phyloP scores from a whole-genome alignment of 768 basidiomycete species.

The Lyophyllum semitale region DNA sequence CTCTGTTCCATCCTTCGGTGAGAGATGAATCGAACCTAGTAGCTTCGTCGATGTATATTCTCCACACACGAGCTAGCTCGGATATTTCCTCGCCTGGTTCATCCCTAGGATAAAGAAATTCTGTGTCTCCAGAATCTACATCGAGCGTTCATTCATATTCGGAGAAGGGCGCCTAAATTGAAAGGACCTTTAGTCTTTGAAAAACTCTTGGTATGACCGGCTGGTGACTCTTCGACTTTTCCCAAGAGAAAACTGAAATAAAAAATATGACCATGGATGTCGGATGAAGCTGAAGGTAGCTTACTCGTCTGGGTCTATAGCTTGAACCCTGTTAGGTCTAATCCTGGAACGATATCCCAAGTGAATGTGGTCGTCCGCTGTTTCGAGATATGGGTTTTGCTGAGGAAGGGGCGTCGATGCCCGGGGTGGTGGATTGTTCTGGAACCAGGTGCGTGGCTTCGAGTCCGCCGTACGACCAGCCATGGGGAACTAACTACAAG shows the following conservation, averaged over 20 bases:
- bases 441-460: not conserved
- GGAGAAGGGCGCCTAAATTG: not conserved
- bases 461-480: too few species aligned
- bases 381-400: slow-evolving; percentile 6
- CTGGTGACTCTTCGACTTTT: not conserved
- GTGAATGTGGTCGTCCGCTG: not conserved
- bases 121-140: not conserved
- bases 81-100: slow-evolving; percentile 35
- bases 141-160: not conserved
- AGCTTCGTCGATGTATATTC: slow-evolving; percentile 44
- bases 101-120: slow-evolving; percentile 15
- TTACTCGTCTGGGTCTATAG: slow-evolving; percentile 9
- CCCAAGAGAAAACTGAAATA: not conserved
- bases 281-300: not conserved
- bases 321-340: slow-evolving; percentile 1
- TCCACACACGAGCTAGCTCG: slow-evolving; percentile 39
- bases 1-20: slow-evolving; percentile 41
- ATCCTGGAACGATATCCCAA: slow-evolving; percentile 7
- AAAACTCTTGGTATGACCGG: not conserved
- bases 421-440: slow-evolving; percentile 12
- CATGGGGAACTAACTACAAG: too few species aligned
- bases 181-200: not conserved
- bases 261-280: not conserved
- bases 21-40: slow-evolving; percentile 32
- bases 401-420: slow-evolving; percentile 8